Evolutionary conservation across 345 rosid species (phyloP), one percentile per base, ranked within the genome.

Genomic region (Eucalyptus pauciflora): DNA sequence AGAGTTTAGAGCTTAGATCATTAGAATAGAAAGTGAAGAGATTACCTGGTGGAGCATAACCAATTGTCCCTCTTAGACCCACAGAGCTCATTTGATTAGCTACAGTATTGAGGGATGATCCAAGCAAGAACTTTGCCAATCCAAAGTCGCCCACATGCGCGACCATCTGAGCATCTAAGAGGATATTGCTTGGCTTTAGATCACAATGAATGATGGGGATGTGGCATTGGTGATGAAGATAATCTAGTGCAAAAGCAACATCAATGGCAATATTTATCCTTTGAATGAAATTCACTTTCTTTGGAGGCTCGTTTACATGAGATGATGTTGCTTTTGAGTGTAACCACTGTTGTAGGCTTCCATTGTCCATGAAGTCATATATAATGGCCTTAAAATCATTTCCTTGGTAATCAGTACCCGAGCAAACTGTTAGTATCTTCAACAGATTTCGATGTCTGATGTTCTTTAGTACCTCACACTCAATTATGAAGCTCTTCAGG

Each of bases 291-390:
- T 71, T 71, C 81, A 71, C 25, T 37, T 71, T 71, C 12, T 37
- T 37, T 1, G 7, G 46, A 71, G 46, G 81, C 81, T 33, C 14
- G 1, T 86, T 86, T 50, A 2, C 62, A 87, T 24, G 37, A 76
- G 41, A 22, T 24, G 71, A 12, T 0, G 10, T 71, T 86, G 41
- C 27, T 13, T 46, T 48, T 18, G 12, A 86, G 86, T 90, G 90
- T 43, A 90, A 71, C 90, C 91, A 90, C 41, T 54, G 15, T 16
- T 88, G 85, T 1, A 90, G 43, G 90, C 88, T 90, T 43, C 91
- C 91, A 31, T 88, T 90, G 2, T 69, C 50, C 88, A 88, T 88
- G 62, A 64, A 88, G 45, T 88, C 87, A 86, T 86, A 88, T 25
- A 88, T 51, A 27, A 89, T 37, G 51, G 90, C 90, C 87, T 89